Evolutionary conservation across 345 rosid genomes (phyloP), one percentile per base, ranked within the genome.

Genomic region (Eucalyptus pumila): DNA sequence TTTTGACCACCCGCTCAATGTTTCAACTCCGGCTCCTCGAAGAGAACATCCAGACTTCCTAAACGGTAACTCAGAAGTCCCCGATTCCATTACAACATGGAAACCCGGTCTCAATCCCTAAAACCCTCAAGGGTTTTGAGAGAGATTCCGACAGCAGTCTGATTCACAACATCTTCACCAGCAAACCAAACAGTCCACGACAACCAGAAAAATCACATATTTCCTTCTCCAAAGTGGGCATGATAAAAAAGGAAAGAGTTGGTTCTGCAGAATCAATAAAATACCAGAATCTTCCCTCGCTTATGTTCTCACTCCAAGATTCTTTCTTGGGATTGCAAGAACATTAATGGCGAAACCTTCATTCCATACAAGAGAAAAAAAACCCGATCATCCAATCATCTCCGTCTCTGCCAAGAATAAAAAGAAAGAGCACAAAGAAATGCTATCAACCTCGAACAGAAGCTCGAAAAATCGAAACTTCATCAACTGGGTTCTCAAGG

Each of bases 401-500:
- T 48, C 76, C 17, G 47, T 49, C 42, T 50, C 87, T 86, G 44
- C 44, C 49, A 42, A 87, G 32, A 47, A 62, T 23, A 27, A 47
- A 85, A 17, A 27, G 42, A 47, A 85, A 17, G 27, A 81, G 65
- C 40, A 47, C 13, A 83, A 51, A 47, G 34, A 50, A 45, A 45
- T 65, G 30, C 85, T 76, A 23, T 76, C 27, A 40, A 76, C 85
- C 85, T 76, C 4, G 47, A 76, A 40, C 85, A 69, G 69, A 62
- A 23, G 12, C 45, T 14, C 17, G 34, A 21, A 90, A 60, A 90
- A 85, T 8, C 76, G 58, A 80, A 88, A 50, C 49, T 86, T 89
- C 27, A 56, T 67, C 86, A 89, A 44, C 92, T 69, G 92, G 91
- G 91, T 26, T 27, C 86, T 88, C 50, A 69, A 88, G 89, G 85